A percentile compares a stretch with the other conserved stretches of the same genome.
Conservation (phyloP, 768 basidiomycete species). For the Leccinum variicolor region DNA sequence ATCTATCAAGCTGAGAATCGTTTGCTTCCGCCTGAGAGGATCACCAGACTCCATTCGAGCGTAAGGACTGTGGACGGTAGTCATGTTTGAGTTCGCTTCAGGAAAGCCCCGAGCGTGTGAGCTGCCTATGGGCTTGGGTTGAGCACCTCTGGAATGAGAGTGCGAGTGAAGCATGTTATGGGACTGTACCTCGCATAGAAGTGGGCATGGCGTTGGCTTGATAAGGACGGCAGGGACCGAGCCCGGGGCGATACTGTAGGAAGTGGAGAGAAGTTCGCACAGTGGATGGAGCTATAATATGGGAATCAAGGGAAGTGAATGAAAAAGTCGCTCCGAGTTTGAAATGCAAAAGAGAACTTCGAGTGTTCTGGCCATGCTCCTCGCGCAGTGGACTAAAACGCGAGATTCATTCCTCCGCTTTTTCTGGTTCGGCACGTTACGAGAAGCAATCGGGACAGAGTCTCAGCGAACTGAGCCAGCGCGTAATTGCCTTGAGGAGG, state of each 20-base stretch:
- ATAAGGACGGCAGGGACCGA: slow-evolving; percentile 21
- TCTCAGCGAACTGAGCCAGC: slow-evolving; percentile 36
- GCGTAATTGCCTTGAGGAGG: slow-evolving; percentile 35
- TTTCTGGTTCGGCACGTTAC: slow-evolving; percentile 33
- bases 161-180: slow-evolving; percentile 24
- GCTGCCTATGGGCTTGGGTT: slow-evolving; percentile 22
- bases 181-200: slow-evolving; percentile 32
- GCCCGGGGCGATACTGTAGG: slow-evolving; percentile 22
- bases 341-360: slow-evolving; percentile 33
- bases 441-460: slow-evolving; percentile 29
- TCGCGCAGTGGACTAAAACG: slow-evolving; percentile 31
- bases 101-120: slow-evolving; percentile 25
- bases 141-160: slow-evolving; percentile 28
- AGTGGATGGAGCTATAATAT: slow-evolving; percentile 27
- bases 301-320: slow-evolving; percentile 28
- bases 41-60: slow-evolving; percentile 27
- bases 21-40: slow-evolving; percentile 40
- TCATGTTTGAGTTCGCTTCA: slow-evolving; percentile 24
- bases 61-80: slow-evolving; percentile 25
- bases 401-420: slow-evolving; percentile 35
- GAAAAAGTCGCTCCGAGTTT: slow-evolving; percentile 29
- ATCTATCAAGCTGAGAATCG: slow-evolving; percentile 45
- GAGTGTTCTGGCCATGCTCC: slow-evolving; percentile 35
- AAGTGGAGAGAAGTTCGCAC: slow-evolving; percentile 12
- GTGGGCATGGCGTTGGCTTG: slow-evolving; percentile 6